phyloP scores from a whole-genome alignment of 371 early-diverging fungal species.

The Rhizopus stolonifer region DNA sequence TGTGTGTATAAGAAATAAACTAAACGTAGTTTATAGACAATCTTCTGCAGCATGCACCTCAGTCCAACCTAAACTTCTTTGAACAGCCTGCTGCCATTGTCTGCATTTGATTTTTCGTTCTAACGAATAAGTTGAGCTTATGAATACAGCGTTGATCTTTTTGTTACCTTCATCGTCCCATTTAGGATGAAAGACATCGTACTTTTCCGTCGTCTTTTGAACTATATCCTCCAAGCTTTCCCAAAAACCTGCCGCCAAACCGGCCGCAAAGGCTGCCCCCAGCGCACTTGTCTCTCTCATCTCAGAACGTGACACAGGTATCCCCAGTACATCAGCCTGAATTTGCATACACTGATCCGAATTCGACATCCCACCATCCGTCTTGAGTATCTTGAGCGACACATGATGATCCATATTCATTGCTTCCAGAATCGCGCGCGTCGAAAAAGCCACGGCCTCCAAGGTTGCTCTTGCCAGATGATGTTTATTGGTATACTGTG shows the following conservation, averaged over 20 bases:
- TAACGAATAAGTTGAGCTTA: constrained; percentile 69
- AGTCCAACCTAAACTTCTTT: constrained; percentile 66
- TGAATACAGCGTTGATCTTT: constrained; percentile 73
- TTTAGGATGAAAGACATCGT: constrained; percentile 45
- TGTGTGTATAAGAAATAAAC: background rate
- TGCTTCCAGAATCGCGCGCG: constrained; percentile 83
- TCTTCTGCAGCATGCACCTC: constrained; percentile 26
- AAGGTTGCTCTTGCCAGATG: constrained; percentile 89
- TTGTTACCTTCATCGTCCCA: constrained; percentile 42
- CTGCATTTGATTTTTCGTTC: constrained; percentile 59
- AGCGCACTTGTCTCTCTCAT: constrained; percentile 93
- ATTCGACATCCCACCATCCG: constrained; percentile 93
- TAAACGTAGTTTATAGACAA: background rate
- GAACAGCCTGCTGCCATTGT: constrained; percentile 82
- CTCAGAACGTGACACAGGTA: constrained; percentile 67
- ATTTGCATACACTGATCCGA: constrained; percentile 91
- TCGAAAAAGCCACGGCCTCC: constrained; percentile 90
- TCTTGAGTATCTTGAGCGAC: constrained; percentile 69
- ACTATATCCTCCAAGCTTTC: constrained; percentile 40
- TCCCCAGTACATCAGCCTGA: constrained; percentile 85
- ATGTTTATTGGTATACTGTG: constrained; percentile 81
- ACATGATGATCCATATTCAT: constrained; percentile 75
- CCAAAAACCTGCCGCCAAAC: constrained; percentile 80
- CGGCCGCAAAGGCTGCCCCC: constrained; percentile 95
- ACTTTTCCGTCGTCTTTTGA: constrained; percentile 25